Evolutionary conservation across 305 asterid species (phyloP).

Genomic region (Stenogyne calaminthoides): DNA sequence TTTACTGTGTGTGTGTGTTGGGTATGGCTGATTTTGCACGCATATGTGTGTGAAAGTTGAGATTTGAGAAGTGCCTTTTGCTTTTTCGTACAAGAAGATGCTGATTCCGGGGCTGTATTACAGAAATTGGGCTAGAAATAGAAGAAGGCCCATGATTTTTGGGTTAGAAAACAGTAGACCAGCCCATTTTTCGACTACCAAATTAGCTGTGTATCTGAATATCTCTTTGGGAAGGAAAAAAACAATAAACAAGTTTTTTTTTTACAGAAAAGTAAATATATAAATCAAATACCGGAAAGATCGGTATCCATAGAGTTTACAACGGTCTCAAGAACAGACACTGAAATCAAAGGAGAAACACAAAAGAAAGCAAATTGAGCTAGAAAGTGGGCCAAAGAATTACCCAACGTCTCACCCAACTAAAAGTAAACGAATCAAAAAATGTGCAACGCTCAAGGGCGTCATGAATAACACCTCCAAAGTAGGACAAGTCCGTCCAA

Average conservation of each 20-base stretch:
- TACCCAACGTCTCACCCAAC: too few species aligned
- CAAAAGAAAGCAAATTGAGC: too few species aligned
- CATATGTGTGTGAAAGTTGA: background rate
- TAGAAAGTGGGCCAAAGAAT: too few species aligned
- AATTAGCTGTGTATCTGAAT: background rate
- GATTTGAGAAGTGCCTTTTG: slow-evolving; percentile 14
- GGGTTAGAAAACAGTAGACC: background rate
- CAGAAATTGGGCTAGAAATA: background rate
- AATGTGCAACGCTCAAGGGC: too few species aligned
- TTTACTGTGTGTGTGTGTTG: background rate
- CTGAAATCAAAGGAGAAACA: too few species aligned
- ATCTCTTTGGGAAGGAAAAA: background rate
- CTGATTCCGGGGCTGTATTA: background rate
- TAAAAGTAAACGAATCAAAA: too few species aligned
- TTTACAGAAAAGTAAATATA: too few species aligned
- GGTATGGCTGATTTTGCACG: slow-evolving; percentile 1
- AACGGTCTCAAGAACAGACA: too few species aligned
- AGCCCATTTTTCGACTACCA: background rate
- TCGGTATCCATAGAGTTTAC: too few species aligned
- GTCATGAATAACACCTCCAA: too few species aligned
- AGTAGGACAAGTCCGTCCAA: too few species aligned
- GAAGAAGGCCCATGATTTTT: slow-evolving; percentile 1
- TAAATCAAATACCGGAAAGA: too few species aligned
- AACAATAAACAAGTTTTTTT: background rate
- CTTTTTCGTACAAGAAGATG: slow-evolving; percentile 19